Percentiles rank a stretch among this genome's conserved stretches.
Conservation (phyloP, 768 basidiomycete species). For the Boletus barrowsii region DNA sequence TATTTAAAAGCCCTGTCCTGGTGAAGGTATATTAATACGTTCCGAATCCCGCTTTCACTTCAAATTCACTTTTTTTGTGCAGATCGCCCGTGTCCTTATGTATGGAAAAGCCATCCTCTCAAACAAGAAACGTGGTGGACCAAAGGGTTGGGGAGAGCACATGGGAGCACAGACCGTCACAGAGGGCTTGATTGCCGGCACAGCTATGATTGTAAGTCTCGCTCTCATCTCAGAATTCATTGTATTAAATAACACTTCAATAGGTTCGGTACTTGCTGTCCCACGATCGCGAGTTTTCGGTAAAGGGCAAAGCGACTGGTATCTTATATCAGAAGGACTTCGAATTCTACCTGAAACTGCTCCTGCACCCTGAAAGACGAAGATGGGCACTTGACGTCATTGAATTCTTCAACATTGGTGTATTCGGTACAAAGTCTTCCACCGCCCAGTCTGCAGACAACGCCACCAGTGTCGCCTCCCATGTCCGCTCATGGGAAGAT, state of each 20-base stretch:
- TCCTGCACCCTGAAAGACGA: background rate
- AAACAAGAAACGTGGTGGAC: background rate
- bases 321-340: background rate
- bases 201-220: too few relatives aligned
- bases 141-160: background rate
- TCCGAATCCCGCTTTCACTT: too few relatives aligned
- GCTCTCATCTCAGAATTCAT: too few relatives aligned
- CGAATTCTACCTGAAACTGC: background rate
- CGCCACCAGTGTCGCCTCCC: too few relatives aligned
- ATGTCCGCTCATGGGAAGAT: too few relatives aligned
- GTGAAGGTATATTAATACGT: background rate
- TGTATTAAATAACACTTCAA: too few relatives aligned
- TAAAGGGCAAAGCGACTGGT: background rate
- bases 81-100: background rate
- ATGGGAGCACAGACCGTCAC: too few relatives aligned
- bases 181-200: too few relatives aligned
- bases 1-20: background rate
- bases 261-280: background rate
- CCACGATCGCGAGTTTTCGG: background rate
- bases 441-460: too few relatives aligned
- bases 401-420: background rate
- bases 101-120: background rate
- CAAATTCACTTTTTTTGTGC: background rate
- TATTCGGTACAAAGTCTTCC: background rate
- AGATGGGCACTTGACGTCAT: background rate